Conservation (phyloP, 176 grass and related monocot genomes). For the Carex parvula region DNA sequence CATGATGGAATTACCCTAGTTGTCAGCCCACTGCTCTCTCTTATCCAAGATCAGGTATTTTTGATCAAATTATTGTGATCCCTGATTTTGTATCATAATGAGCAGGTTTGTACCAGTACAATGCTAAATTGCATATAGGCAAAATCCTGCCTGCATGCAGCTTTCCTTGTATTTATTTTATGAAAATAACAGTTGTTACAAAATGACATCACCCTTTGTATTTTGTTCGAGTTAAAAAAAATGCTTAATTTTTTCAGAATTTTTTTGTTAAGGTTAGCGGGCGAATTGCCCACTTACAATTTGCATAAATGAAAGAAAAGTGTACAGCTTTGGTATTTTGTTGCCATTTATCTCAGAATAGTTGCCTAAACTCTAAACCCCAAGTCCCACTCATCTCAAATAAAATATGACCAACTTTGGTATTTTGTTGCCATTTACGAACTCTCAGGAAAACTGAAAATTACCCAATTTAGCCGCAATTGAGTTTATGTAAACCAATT, state of each 20-base stretch:
- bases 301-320: too few relatives aligned
- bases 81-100: not conserved
- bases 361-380: too few relatives aligned
- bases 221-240: not conserved
- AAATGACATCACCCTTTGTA: not conserved
- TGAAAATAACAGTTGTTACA: not conserved
- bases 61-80: conserved; percentile 10
- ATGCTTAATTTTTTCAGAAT: not conserved
- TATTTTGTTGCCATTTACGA: not conserved
- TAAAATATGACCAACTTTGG: too few relatives aligned
- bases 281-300: too few relatives aligned
- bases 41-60: conserved; percentile 86
- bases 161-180: not conserved
- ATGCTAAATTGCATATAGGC: not conserved
- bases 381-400: too few relatives aligned
- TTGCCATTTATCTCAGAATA: too few relatives aligned
- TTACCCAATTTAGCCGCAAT: not conserved
- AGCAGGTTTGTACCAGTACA: not conserved
- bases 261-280: too few relatives aligned
- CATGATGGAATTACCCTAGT: conserved; percentile 66
- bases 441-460: not conserved
- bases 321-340: too few relatives aligned
- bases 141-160: not conserved
- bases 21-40: conserved; percentile 82
- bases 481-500: not conserved